Evolutionary conservation across 106 monocot genomes (phyloP).

Genomic region (Dendrobium chrysotoxum): DNA sequence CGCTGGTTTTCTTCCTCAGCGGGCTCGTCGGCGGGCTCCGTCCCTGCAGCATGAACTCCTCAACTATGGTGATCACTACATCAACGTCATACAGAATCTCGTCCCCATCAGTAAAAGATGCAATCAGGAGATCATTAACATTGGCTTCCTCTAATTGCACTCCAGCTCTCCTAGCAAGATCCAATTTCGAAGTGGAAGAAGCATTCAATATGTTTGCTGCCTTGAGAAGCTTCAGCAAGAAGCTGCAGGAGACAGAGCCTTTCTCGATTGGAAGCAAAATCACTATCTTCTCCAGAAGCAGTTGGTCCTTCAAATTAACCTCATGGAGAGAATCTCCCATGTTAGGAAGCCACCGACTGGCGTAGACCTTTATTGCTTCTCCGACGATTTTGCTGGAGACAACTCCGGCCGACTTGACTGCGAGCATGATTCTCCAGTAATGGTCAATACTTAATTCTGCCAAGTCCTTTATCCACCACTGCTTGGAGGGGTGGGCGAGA

Average conservation of each 20-base stretch:
- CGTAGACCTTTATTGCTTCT: constrained; percentile 51
- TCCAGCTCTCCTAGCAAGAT: constrained; percentile 43
- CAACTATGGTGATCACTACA: constrained; percentile 51
- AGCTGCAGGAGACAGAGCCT: constrained; percentile 47
- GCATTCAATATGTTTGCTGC: constrained; percentile 42
- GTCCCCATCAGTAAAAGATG: constrained; percentile 16
- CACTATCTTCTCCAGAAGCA: constrained; percentile 55
- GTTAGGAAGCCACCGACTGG: constrained; percentile 41
- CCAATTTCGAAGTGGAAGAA: constrained; percentile 36
- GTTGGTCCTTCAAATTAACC: constrained; percentile 26
- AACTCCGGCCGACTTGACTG: constrained; percentile 45
- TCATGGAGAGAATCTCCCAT: neutral
- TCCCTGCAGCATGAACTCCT: constrained; percentile 65
- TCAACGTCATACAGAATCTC: constrained; percentile 53
- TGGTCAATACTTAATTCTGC: constrained; percentile 52
- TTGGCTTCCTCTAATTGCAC: constrained; percentile 64
- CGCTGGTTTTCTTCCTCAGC: constrained; percentile 21
- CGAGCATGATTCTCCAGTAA: constrained; percentile 67
- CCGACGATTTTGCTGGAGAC: constrained; percentile 42
- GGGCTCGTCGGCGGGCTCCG: constrained; percentile 56
- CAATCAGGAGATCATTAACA: constrained; percentile 50
- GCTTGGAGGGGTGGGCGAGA: constrained; percentile 9
- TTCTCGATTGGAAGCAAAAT: constrained; percentile 54
- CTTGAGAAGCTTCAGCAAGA: constrained; percentile 60
- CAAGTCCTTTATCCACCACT: constrained; percentile 58